Evolutionary conservation across 768 basidiomycete genomes (phyloP), one percentile per base, ranked within the genome.

Genomic region (Serendipita sp.): DNA sequence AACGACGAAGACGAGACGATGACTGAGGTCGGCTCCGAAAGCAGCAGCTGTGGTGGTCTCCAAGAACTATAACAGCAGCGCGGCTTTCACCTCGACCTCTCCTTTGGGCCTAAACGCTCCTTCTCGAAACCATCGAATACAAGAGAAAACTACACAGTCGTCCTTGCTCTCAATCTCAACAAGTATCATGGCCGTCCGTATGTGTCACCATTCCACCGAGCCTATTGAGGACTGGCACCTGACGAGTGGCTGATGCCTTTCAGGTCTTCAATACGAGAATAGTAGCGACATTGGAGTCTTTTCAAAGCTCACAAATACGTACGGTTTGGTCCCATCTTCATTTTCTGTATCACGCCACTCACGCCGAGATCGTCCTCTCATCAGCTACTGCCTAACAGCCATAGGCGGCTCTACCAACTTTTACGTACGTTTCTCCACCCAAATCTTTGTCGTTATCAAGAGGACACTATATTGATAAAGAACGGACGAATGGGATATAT

Each of bases 381-480:
- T 48, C 63, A 89, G 85, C 71, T 99, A 96, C 81, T 97, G 95
- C 76, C 84, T 99, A 53, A 83, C 82, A 69, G 91, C 93, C 66
- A 82, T 97, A 71, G 87, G 92, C 72, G 88, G 94, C 73, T 88
- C 91, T 75, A 85, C 92, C 66, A 98, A 98, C 76, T 99, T 99
- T 70, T 95, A 94, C 79, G 53, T 58, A n/a, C 31, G 53, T 28
- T 58, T 58, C 14, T 51, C 31, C 53, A 28, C 9, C 31, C 9
- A 58, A 3, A 11, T 20, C 22, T n/a, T 58, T 20, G 30, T 58
- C 28, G 11, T 58, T 38, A 38, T 5, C 34, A 14, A 38, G 34
- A 38, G 14, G 34, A 38, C 34, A n/a, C n/a, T n/a, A n/a, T n/a
- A n/a, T n/a, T n/a, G n/a, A n/a, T n/a, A n/a, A n/a, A 38, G 34